phyloP scores from a whole-genome alignment of 2,329 filamentous ascomycete genomes.

The Ploettnerulaceae sp. region DNA sequence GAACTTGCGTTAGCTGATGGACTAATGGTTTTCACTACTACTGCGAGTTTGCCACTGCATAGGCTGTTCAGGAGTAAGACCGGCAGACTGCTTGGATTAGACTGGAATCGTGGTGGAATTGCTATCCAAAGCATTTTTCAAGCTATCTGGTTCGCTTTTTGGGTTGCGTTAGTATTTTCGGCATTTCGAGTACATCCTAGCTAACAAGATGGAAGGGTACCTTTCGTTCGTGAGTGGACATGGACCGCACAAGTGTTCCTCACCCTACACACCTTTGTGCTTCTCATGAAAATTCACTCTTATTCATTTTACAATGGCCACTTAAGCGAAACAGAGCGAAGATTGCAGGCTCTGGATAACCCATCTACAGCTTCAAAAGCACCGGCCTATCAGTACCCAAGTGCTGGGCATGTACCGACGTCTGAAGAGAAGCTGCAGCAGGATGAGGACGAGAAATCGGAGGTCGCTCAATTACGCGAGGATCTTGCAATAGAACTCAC shows the following conservation, averaged over 20 bases:
- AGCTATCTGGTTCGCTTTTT: slow-evolving; percentile 69
- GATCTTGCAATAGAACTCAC: slow-evolving; percentile 87
- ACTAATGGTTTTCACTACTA: slow-evolving; percentile 76
- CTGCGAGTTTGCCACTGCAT: slow-evolving; percentile 69
- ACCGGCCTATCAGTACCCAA: slow-evolving; percentile 73
- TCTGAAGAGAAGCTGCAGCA: slow-evolving; percentile 27
- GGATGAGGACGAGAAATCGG: slow-evolving; percentile 38
- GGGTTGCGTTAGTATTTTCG: slow-evolving; percentile 62
- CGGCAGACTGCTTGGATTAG: slow-evolving; percentile 48
- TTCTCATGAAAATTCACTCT: slow-evolving; percentile 99
- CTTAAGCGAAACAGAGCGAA: slow-evolving; percentile 78
- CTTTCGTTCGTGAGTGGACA: slow-evolving; percentile 83
- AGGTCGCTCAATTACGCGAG: slow-evolving; percentile 68
- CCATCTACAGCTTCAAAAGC: slow-evolving; percentile 65
- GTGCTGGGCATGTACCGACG: slow-evolving; percentile 23
- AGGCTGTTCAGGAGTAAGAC: slow-evolving; percentile 53
- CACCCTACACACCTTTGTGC: slow-evolving; percentile 79
- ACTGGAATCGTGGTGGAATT: slow-evolving; percentile 76
- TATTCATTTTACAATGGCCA: slow-evolving; percentile 99
- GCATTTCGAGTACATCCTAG: too few relatives aligned
- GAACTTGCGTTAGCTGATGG: slow-evolving; percentile 80
- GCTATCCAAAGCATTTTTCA: slow-evolving; percentile 80
- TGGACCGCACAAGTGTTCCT: slow-evolving; percentile 98
- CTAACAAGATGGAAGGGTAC: slow-evolving; percentile 48
- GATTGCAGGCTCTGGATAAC: slow-evolving; percentile 72